A percentile compares a stretch with the other conserved stretches of the same genome.
Evolutionary conservation across 2,329 filamentous ascomycete genomes (phyloP).

Genomic region (Fusarium praegraminearum): DNA sequence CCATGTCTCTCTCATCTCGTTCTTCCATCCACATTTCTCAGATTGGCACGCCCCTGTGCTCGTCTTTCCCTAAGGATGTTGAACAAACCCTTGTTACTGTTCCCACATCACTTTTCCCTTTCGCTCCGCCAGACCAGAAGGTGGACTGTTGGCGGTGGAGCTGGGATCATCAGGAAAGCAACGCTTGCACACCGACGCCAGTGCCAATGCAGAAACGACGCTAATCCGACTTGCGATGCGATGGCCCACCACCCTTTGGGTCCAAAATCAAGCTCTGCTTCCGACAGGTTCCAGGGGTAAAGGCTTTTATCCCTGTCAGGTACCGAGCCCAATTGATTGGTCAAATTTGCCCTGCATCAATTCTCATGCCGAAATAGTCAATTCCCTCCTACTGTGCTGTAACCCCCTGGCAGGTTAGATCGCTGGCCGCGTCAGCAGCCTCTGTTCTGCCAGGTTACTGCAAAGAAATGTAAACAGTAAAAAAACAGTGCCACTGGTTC

Average conservation of each 20-base stretch:
- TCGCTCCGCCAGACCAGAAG: conserved; percentile 24
- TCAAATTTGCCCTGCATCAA: conserved; percentile 11
- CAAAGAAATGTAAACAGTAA: conserved; percentile 21
- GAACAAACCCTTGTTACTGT: conserved; percentile 25
- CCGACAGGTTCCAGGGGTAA: conserved; percentile 25
- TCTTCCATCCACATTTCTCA: conserved; percentile 25
- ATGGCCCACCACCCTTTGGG: conserved; percentile 33
- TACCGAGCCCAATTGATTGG: conserved; percentile 42
- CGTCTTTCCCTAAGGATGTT: conserved; percentile 16
- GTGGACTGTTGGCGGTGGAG: conserved; percentile 26
- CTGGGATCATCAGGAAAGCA: conserved; percentile 29
- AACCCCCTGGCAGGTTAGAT: conserved; percentile 25
- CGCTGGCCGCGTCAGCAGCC: conserved; percentile 42
- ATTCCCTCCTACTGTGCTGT: conserved; percentile 15
- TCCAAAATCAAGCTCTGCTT: conserved; percentile 40
- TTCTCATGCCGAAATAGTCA: conserved; percentile 15
- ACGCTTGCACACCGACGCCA: conserved; percentile 36
- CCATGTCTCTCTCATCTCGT: conserved; percentile 38
- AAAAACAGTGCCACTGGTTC: conserved; percentile 19
- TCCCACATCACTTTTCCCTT: conserved; percentile 24
- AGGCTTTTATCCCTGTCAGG: conserved; percentile 41
- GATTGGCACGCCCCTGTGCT: conserved; percentile 25
- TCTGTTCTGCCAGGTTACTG: conserved; percentile 17
- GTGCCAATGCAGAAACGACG: conserved; percentile 33
- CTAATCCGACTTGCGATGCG: conserved; percentile 13